Conservation (phyloP, 2,329 filamentous ascomycete genomes). For the Microthyrium microscopicum region DNA sequence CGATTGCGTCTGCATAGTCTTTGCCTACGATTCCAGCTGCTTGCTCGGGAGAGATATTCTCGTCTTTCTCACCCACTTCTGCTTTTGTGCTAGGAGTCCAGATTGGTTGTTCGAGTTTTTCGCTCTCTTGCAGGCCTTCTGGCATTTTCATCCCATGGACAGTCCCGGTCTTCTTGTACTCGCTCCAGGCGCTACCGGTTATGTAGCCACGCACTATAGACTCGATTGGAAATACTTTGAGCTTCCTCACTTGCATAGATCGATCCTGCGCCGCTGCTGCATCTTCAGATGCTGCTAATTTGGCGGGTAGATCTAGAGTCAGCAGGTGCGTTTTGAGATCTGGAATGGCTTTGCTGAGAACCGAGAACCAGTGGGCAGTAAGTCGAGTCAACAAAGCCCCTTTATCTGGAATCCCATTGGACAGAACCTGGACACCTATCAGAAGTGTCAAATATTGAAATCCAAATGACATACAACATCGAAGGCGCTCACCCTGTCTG, state of each 20-base stretch:
- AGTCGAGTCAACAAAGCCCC: conserved; percentile 51
- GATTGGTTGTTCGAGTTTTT: conserved; percentile 51
- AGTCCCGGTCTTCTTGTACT: conserved; percentile 57
- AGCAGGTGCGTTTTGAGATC: conserved; percentile 47
- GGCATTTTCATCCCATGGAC: conserved; percentile 62
- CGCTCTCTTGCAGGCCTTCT: conserved; percentile 50
- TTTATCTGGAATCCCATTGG: conserved; percentile 49
- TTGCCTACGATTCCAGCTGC: conserved; percentile 47
- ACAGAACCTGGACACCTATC: conserved; percentile 6
- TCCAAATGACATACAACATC: conserved; percentile 61
- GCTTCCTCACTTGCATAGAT: conserved; percentile 60
- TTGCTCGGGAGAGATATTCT: conserved; percentile 64
- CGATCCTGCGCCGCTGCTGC: conserved; percentile 37
- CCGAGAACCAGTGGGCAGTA: conserved; percentile 51
- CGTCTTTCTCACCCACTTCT: conserved; percentile 59
- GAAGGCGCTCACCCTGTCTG: conserved; percentile 88
- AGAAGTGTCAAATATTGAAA: not conserved
- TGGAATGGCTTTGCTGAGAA: conserved; percentile 40
- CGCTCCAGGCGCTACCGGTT: conserved; percentile 68
- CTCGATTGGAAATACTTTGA: conserved; percentile 63
- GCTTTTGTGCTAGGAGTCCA: conserved; percentile 80
- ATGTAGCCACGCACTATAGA: conserved; percentile 83
- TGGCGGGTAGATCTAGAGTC: conserved; percentile 36
- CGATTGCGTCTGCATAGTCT: conserved; percentile 46
- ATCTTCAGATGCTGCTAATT: conserved; percentile 20